Percentiles rank a stretch among this genome's conserved stretches.
These are phyloP conservation scores for Paraphoma chrysanthemicola DNA, from an alignment of 2,329 filamentous ascomycete species.

Conservation along the genomic window DNA sequence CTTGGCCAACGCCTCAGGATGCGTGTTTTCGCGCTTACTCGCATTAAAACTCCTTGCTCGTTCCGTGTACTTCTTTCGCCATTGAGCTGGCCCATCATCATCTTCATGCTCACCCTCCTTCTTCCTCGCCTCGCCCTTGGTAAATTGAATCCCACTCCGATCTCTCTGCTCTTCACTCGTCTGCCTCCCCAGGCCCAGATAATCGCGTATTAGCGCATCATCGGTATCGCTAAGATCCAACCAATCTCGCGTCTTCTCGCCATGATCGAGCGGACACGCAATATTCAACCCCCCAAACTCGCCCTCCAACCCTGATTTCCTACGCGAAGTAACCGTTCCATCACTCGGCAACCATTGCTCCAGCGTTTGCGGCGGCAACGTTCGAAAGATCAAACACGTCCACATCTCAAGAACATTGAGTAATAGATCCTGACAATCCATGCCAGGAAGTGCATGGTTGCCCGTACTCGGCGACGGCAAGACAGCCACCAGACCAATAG, in stretches of 20 bases:
- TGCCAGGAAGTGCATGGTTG: conserved; percentile 23
- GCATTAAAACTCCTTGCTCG: conserved; percentile 3
- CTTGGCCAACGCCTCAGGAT: background rate
- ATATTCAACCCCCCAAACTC: conserved; percentile 38
- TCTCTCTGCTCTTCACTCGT: conserved; percentile 4
- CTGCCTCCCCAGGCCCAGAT: conserved; percentile 9
- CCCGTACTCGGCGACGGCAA: conserved; percentile 17
- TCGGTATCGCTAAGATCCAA: conserved; percentile 29
- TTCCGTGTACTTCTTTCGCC: conserved; percentile 1
- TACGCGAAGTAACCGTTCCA: background rate
- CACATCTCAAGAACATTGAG: conserved; percentile 47
- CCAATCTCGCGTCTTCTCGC: conserved; percentile 21
- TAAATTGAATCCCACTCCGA: conserved; percentile 1
- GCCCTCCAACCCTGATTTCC: conserved; percentile 20
- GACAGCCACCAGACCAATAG: conserved; percentile 30
- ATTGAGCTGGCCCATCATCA: background rate
- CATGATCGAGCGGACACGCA: conserved; percentile 40
- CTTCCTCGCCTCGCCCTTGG: conserved; percentile 1
- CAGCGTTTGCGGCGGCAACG: conserved; percentile 25
- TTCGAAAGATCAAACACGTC: conserved; percentile 41
- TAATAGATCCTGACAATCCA: conserved; percentile 34
- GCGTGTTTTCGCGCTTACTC: background rate
- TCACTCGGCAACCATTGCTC: conserved; percentile 29
- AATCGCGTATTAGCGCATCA: conserved; percentile 32
- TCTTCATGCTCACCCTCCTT: background rate